Base-by-base conservation (phyloP, 2,329 filamentous ascomycete genomes). In the Grosmannia huntii region DNA sequence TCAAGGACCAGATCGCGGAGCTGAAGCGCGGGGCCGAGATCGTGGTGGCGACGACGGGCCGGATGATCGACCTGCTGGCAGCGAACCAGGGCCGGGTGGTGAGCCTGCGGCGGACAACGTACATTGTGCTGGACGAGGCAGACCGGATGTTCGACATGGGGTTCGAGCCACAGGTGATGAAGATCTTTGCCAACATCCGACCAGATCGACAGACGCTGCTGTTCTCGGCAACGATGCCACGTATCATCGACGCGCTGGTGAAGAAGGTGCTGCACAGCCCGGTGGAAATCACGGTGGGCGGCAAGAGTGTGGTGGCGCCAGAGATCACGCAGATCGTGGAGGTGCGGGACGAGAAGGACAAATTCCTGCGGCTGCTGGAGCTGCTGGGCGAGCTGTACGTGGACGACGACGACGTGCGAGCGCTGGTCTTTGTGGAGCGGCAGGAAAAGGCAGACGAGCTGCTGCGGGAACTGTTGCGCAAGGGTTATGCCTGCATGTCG, bases 121-220 rank as follows among this genome's bases (percentile, higher is more conserved):
- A 97, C 69, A 84, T 96, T 27, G 94, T 99, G 12, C 81, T 99
- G 46, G 94, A 99, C 68, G 94, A 99, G 73, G 94, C 94, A 53
- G 94, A 99, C 72, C 87, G 94, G 62, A 97, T 99, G 94, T 96
- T 97, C 69, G 94, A 99, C 70, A 97, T 99, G 94, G 94, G 94
- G 16, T 99, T 99, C 68, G 92, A 96, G 72, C 92, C 94, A 2
- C 94, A 99, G 70, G 91, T 99, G 57, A 94, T 94, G 83, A 96
- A 95, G 71, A 94, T 99, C 60, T 85, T 97, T 68, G 84, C 84
- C 64, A 96, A 94, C 66, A 87, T 96, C 69, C 86, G 94, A 53
- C 91, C 94, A 0, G 89, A 96, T 69, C 85, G 89, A 55, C 94
- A 99, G 69, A 96, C 90, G 0, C 90, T 97, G 56, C 79, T 97